Evolutionary conservation across 345 rosid species (phyloP), one percentile per base, ranked within the genome.

Genomic region (Gynandropsis gynandra): DNA sequence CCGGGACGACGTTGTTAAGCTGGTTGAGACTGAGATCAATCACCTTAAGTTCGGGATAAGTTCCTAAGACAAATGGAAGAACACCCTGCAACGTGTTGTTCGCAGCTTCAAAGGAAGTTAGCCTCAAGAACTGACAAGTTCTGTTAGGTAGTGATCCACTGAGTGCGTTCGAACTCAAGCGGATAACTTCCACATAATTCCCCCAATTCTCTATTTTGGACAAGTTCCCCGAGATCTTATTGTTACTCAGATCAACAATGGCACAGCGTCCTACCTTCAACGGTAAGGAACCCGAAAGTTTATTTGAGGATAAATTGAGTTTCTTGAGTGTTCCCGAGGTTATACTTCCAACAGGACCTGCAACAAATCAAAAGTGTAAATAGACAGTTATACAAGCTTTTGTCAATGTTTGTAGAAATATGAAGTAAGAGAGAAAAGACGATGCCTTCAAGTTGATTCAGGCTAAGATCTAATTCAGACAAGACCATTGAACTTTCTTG

Each of bases 171-270:
- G 85, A 82, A 68, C 84, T 89, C 77, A 89, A 61, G 42, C 73
- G 74, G 61, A 89, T 79, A 47, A 62, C 65, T 71, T 85, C 95
- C 42, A 76, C 81, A 44, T 75, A 77, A 71, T 83, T 76, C 21
- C 97, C 97, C 97, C 95, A 89, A 50, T 60, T 61, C 71, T 70
- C 78, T 15, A 85, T 76, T 62, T 87, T 80, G 35, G 95, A 82
- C 8, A 85, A 60, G 46, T 77, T 70, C 27, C 95, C 97, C 38
- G 85, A 80, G 45, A 89, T 68, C 27, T 61, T 66, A 57, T 85
- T 89, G 50, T 83, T 61, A 66, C 93, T 83, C 55, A 89, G 76
- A 63, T 89, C 95, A 62, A 89, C 67, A 54, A 75, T 24, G 35
- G 89, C 74, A 42, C 97, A 85, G 39, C 72, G 80, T 46, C 85